These are phyloP conservation scores for Ichthyophthirius multifiliis DNA, from an alignment of 169 alveolate genomes.

Conservation along the genomic window DNA sequence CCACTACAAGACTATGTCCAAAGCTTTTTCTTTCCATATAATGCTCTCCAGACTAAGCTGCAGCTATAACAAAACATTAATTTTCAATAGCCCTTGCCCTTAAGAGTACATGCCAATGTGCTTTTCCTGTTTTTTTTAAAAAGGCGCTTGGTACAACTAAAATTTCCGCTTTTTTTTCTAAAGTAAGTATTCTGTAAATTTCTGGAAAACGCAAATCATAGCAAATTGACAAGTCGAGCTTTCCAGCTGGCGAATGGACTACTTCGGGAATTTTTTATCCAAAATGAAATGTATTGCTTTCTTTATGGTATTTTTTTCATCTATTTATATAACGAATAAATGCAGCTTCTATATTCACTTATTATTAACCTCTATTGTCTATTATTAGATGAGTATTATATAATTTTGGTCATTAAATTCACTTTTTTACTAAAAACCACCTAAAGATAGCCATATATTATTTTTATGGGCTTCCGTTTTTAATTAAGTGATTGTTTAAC, in stretches of 20 bases:
- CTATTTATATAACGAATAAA: slow-evolving; percentile 55
- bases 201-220: slow-evolving; percentile 75
- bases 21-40: slow-evolving; percentile 46
- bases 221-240: slow-evolving; percentile 62
- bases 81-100: slow-evolving; percentile 75
- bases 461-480: slow-evolving; percentile 34
- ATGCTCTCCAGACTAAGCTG: slow-evolving; percentile 60
- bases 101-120: slow-evolving; percentile 70
- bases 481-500: slow-evolving; percentile 33
- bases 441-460: slow-evolving; percentile 59
- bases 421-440: slow-evolving; percentile 52
- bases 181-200: slow-evolving; percentile 47
- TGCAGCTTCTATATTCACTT: slow-evolving; percentile 56
- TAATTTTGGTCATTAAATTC: slow-evolving; percentile 10
- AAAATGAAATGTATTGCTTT: slow-evolving; percentile 42
- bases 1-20: slow-evolving; percentile 65
- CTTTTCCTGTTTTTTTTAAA: slow-evolving; percentile 59
- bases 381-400: slow-evolving; percentile 57
- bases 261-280: slow-evolving; percentile 51
- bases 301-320: slow-evolving; percentile 35
- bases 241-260: slow-evolving; percentile 56
- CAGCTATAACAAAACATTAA: slow-evolving; percentile 64
- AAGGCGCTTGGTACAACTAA: slow-evolving; percentile 66
- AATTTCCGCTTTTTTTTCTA: slow-evolving; percentile 52
- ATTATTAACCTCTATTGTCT: slow-evolving; percentile 52